Conservation (phyloP, 208 protist genomes). For the Vickermania spadyakhi region DNA sequence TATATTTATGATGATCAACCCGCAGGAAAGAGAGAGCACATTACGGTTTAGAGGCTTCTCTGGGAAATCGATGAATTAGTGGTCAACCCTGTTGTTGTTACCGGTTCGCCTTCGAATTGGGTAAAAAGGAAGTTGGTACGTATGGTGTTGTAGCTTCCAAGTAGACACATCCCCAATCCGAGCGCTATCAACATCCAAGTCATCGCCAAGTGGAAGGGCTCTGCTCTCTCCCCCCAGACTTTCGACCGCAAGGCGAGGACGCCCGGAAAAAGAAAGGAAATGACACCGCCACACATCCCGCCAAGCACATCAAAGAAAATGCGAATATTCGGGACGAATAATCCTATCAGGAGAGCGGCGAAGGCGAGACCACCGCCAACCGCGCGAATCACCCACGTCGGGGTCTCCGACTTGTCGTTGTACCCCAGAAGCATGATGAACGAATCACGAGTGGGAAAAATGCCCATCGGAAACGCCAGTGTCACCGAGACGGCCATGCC, state of each 20-base stretch:
- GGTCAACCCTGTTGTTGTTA: too few relatives aligned
- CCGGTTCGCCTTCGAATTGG: not conserved
- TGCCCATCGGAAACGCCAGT: constrained; percentile 78
- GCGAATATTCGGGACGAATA: constrained; percentile 64
- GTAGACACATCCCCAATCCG: constrained; percentile 32
- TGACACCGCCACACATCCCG: constrained; percentile 51
- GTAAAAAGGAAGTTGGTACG: constrained; percentile 21
- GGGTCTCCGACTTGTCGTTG: constrained; percentile 21
- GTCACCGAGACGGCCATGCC: constrained; percentile 63
- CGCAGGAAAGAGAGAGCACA: too few relatives aligned
- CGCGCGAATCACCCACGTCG: constrained; percentile 24
- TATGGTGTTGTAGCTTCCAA: constrained; percentile 44
- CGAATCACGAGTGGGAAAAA: constrained; percentile 71
- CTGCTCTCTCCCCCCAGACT: constrained; percentile 32
- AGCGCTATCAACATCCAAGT: constrained; percentile 35
- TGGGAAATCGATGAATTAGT: too few relatives aligned
- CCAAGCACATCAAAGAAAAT: constrained; percentile 73
- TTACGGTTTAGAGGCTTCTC: too few relatives aligned
- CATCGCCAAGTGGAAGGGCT: constrained; percentile 18
- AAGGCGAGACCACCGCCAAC: constrained; percentile 41
- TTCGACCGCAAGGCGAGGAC: constrained; percentile 53
- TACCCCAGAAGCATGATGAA: constrained; percentile 54
- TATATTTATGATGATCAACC: too few relatives aligned
- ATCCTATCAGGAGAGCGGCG: constrained; percentile 45
- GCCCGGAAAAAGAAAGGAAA: constrained; percentile 70